Conservation (phyloP, 208 protist species). For the Leishmania guyanensis region DNA sequence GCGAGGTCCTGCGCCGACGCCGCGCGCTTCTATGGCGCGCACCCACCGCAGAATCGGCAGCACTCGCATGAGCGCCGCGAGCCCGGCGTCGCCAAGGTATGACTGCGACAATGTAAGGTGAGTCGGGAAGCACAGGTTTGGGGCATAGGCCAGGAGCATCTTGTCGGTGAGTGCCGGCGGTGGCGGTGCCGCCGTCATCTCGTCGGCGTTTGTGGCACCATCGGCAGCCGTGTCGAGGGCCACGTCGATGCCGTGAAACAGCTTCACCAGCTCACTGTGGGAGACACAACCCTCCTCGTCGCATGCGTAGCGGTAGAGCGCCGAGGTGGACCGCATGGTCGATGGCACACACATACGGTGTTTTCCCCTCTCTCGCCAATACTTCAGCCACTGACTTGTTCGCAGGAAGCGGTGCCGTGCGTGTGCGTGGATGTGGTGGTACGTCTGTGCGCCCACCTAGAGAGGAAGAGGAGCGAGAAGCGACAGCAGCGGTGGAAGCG, state of each 20-base stretch:
- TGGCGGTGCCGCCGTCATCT: not conserved
- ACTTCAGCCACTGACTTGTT: not conserved
- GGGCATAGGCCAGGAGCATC: conserved; percentile 16
- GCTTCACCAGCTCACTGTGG: conserved; percentile 56
- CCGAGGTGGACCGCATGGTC: conserved; percentile 62
- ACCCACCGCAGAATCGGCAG: conserved; percentile 74
- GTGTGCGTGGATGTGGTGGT: not conserved
- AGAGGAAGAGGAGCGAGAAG: not conserved
- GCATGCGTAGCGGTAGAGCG: conserved; percentile 68
- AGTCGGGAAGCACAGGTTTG: conserved; percentile 37
- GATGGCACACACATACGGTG: not conserved
- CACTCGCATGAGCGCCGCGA: conserved; percentile 63
- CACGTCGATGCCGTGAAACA: conserved; percentile 57
- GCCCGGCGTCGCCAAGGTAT: conserved; percentile 72
- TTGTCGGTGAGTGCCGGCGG: conserved; percentile 6
- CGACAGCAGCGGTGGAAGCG: not conserved
- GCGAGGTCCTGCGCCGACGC: conserved; percentile 48
- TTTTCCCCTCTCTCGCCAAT: not conserved
- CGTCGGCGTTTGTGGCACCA: not conserved
- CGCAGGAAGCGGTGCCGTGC: not conserved
- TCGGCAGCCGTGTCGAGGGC: conserved; percentile 7
- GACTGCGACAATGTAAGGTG: conserved; percentile 51
- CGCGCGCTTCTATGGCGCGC: conserved; percentile 43
- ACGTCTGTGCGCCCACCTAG: not conserved
- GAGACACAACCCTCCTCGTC: conserved; percentile 62